Percentiles rank a stretch among this genome's conserved stretches.
Conservation (phyloP, 495 filamentous ascomycete genomes). For the Tetracladium marchalianum region DNA sequence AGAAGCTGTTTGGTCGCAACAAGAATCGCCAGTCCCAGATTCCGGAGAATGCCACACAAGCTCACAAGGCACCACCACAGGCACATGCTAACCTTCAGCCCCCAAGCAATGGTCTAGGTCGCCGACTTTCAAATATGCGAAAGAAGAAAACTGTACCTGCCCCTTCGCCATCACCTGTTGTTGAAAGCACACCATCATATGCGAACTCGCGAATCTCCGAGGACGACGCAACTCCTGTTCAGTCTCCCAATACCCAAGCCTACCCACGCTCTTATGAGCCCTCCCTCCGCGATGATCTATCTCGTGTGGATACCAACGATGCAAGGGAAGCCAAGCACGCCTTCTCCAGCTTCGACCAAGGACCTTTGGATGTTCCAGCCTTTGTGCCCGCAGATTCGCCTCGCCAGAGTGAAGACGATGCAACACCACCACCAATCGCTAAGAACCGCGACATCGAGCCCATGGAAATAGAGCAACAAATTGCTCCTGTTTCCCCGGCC, state of each 20-base stretch:
- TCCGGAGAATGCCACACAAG: conserved; percentile 34
- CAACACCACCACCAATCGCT: conserved; percentile 20
- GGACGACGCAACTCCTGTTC: conserved; percentile 21
- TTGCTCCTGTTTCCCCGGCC: conserved; percentile 21
- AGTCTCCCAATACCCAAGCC: conserved; percentile 21
- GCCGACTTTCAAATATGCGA: conserved; percentile 15
- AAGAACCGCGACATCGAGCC: neutral
- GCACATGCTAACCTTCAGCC: conserved; percentile 1
- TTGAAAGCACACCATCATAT: neutral
- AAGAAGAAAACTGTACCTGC: conserved; percentile 10
- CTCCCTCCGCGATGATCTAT: conserved; percentile 43
- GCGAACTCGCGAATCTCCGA: conserved; percentile 10
- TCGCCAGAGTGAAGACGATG: conserved; percentile 34
- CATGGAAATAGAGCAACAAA: conserved; percentile 12
- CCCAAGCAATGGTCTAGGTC: conserved; percentile 7
- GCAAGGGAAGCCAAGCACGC: conserved; percentile 54
- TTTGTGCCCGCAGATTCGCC: conserved; percentile 64
- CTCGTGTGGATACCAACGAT: conserved; percentile 56
- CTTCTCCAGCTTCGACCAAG: conserved; percentile 83
- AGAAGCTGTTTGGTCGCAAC: conserved; percentile 54
- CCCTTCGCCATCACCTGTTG: conserved; percentile 2
- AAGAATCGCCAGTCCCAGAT: conserved; percentile 42
- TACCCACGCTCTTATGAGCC: conserved; percentile 34
- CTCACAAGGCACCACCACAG: conserved; percentile 23
- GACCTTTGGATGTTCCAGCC: conserved; percentile 83